Evolutionary conservation across 495 filamentous ascomycete genomes (phyloP).

Genomic region (Hypoxylon fuscum): DNA sequence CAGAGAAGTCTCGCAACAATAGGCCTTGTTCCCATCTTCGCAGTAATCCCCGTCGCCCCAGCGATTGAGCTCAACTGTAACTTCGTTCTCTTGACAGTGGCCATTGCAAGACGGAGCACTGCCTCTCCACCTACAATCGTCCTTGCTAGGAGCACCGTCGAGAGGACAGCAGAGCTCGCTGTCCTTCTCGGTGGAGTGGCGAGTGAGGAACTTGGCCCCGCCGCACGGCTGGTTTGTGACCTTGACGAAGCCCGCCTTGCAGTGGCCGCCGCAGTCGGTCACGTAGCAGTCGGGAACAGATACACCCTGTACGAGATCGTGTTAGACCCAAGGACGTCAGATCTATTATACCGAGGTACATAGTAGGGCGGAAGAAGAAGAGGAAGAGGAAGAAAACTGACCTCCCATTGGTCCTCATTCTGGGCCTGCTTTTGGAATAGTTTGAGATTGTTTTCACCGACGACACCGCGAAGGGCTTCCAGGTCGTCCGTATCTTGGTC

Average conservation of each 20-base stretch:
- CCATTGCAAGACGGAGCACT: slow-evolving; percentile 27
- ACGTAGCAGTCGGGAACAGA: slow-evolving; percentile 12
- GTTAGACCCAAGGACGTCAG: not conserved
- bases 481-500: slow-evolving; percentile 38
- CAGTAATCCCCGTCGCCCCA: slow-evolving; percentile 17
- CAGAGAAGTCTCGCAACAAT: slow-evolving; percentile 20
- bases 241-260: slow-evolving; percentile 23
- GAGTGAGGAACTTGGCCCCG: not conserved
- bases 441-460: not conserved
- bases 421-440: not conserved
- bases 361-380: not conserved
- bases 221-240: slow-evolving; percentile 15
- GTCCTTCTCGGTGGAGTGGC: slow-evolving; percentile 2
- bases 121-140: not conserved
- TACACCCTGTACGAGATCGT: not conserved
- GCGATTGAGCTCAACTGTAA: slow-evolving; percentile 18
- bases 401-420: not conserved
- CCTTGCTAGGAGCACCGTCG: not conserved
- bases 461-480: slow-evolving; percentile 7
- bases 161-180: slow-evolving; percentile 17
- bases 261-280: slow-evolving; percentile 21
- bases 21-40: slow-evolving; percentile 26
- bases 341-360: not conserved
- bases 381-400: not conserved
- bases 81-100: slow-evolving; percentile 33